These are phyloP conservation scores for Entonaema liquescens DNA, from an alignment of 495 filamentous ascomycete genomes.

Conservation along the genomic window DNA sequence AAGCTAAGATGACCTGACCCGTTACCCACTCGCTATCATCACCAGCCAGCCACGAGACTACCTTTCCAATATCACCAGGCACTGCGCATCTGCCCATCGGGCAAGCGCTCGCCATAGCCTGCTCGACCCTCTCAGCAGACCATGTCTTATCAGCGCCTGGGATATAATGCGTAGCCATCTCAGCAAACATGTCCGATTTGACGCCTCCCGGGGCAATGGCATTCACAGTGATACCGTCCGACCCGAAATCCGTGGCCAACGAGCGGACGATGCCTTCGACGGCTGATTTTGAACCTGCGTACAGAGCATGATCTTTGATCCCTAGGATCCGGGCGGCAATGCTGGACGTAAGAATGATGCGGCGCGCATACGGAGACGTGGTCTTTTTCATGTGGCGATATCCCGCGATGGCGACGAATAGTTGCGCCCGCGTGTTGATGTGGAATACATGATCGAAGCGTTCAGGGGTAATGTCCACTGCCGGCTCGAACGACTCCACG, in stretches of 20 bases:
- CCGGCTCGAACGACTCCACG: constrained; percentile 18
- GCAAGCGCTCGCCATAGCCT: background rate
- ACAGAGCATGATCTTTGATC: constrained; percentile 16
- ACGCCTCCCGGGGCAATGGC: constrained; percentile 19
- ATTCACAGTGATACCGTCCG: constrained; percentile 15
- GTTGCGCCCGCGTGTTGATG: constrained; percentile 16
- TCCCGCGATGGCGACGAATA: constrained; percentile 13
- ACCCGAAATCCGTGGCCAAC: constrained; percentile 18
- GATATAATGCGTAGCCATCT: constrained; percentile 18
- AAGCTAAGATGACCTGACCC: constrained; percentile 8
- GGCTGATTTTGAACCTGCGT: constrained; percentile 14
- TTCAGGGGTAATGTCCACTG: constrained; percentile 15
- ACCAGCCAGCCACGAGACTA: constrained; percentile 10
- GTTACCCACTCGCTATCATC: constrained; percentile 13
- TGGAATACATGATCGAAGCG: constrained; percentile 21
- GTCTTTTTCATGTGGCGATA: constrained; percentile 18
- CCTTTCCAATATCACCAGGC: constrained; percentile 16
- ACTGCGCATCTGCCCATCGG: constrained; percentile 6
- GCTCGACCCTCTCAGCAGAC: constrained; percentile 9
- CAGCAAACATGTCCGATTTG: constrained; percentile 21
- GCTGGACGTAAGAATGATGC: constrained; percentile 20
- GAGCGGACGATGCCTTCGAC: constrained; percentile 20
- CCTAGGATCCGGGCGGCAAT: constrained; percentile 17
- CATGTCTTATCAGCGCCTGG: constrained; percentile 15
- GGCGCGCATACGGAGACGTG: background rate